These are phyloP conservation scores for Curvularia lunata DNA, from an alignment of 2,329 filamentous ascomycete species.

Conservation along the genomic window DNA sequence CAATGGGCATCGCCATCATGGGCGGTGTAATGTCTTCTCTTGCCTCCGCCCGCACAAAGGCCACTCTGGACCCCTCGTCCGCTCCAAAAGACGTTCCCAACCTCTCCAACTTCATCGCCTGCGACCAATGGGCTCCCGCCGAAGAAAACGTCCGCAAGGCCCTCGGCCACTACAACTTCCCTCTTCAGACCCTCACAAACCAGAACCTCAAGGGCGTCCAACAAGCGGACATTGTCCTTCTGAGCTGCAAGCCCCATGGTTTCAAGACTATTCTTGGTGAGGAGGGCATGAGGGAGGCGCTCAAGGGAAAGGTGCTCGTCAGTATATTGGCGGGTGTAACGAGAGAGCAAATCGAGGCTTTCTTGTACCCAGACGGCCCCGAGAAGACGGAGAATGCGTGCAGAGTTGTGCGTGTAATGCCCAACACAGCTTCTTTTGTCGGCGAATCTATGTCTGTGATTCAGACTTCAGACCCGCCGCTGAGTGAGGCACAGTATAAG, in stretches of 20 bases:
- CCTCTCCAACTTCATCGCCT: constrained; percentile 80
- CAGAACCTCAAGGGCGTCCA: constrained; percentile 72
- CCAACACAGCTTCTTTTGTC: constrained; percentile 81
- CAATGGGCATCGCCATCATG: constrained; percentile 85
- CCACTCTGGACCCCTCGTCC: constrained; percentile 50
- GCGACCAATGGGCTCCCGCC: constrained; percentile 73
- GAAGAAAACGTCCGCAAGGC: constrained; percentile 71
- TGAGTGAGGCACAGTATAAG: constrained; percentile 59
- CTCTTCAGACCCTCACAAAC: constrained; percentile 71
- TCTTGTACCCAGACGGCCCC: constrained; percentile 63
- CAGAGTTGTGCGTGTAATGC: constrained; percentile 78
- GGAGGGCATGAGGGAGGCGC: constrained; percentile 72
- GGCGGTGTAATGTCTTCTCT: constrained; percentile 78
- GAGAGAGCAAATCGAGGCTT: constrained; percentile 69
- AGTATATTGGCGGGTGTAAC: constrained; percentile 81
- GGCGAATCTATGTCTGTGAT: constrained; percentile 83
- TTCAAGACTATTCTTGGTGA: constrained; percentile 71
- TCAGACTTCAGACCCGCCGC: constrained; percentile 64
- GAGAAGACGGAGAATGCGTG: constrained; percentile 56
- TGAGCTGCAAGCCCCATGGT: constrained; percentile 82
- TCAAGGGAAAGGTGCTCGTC: constrained; percentile 80
- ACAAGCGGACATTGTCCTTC: constrained; percentile 74
- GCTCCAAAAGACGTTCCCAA: constrained; percentile 47
- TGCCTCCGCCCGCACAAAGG: constrained; percentile 49
- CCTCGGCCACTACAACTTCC: constrained; percentile 67